phyloP scores from a whole-genome alignment of 1,284 basidiomycete species.

The Kalmanozyma brasiliensis region DNA sequence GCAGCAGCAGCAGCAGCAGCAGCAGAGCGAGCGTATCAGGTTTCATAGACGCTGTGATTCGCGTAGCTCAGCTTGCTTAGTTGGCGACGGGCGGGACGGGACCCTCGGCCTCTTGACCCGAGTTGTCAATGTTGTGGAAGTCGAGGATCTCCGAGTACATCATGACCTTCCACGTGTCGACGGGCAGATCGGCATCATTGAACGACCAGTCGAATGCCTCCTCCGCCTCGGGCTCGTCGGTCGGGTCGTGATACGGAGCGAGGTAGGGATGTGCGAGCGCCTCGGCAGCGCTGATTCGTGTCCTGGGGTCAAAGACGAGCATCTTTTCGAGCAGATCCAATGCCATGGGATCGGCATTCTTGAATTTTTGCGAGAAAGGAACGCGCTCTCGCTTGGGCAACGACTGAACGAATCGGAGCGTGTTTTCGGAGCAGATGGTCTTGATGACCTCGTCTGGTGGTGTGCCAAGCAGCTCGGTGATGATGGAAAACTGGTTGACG shows the following conservation, averaged over 20 bases:
- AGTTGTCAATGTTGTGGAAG: slow-evolving; percentile 68
- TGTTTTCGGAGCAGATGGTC: slow-evolving; percentile 98
- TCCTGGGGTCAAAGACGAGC: slow-evolving; percentile 97
- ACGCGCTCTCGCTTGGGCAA: slow-evolving; percentile 94
- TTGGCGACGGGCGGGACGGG: slow-evolving; percentile 49
- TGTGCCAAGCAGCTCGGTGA: slow-evolving; percentile 96
- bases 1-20: no score
- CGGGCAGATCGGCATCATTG: slow-evolving; percentile 99
- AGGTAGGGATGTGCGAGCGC: slow-evolving; percentile 95
- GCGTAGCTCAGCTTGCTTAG: slow-evolving; percentile 7
- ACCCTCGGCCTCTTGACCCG: slow-evolving; percentile 50
- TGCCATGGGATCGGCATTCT: slow-evolving; percentile 89
- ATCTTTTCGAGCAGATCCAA: slow-evolving; percentile 97
- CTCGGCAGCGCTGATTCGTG: slow-evolving; percentile 91
- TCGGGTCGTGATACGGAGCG: slow-evolving; percentile 96
- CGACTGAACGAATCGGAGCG: slow-evolving; percentile 97
- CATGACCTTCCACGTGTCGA: slow-evolving; percentile 97
- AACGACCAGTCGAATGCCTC: slow-evolving; percentile 99
- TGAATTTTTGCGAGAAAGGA: slow-evolving; percentile 93
- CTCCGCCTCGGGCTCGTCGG: slow-evolving; percentile 91
- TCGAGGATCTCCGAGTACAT: slow-evolving; percentile 71
- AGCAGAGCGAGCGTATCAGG: slow-evolving; percentile 4
- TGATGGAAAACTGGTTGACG: slow-evolving; percentile 99
- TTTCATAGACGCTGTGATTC: slow-evolving; percentile 1
- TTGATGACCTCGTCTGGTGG: slow-evolving; percentile 99